Percentiles rank a stretch among this genome's conserved stretches.
Evolutionary conservation across 345 rosid genomes (phyloP).

Genomic region (Salix suchowensis): DNA sequence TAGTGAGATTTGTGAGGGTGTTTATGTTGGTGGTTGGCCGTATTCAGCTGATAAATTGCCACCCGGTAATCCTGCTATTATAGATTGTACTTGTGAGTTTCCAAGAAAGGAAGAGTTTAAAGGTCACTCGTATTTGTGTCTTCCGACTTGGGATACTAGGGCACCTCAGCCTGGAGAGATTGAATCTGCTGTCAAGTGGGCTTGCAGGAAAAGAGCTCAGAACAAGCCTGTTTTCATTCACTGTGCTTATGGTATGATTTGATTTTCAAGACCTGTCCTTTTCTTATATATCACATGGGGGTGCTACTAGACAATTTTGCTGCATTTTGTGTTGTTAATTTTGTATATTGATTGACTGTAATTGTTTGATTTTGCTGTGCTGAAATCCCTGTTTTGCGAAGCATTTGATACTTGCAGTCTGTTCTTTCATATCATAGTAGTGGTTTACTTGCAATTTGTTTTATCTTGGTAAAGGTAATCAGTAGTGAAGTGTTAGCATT

Average conservation of each 20-base stretch:
- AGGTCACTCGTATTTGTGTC: conserved; percentile 46
- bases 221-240: conserved; percentile 53
- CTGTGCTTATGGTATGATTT: conserved; percentile 63
- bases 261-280: neutral
- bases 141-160: conserved; percentile 80
- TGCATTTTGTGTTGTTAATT: neutral
- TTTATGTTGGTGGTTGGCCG: conserved; percentile 79
- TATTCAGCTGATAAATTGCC: conserved; percentile 39
- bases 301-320: neutral
- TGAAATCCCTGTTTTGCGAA: neutral
- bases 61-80: conserved; percentile 62
- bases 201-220: conserved; percentile 55
- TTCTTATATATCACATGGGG: neutral
- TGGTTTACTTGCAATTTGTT: neutral
- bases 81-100: conserved; percentile 71
- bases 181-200: conserved; percentile 76
- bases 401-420: neutral
- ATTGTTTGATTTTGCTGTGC: neutral
- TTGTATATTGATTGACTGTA: neutral
- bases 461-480: neutral
- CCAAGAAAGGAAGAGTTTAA: conserved; percentile 44
- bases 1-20: conserved; percentile 45
- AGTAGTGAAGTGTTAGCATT: neutral
- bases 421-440: neutral
- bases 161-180: conserved; percentile 61